Percentiles rank a stretch among this genome's conserved stretches.
phyloP scores from a whole-genome alignment of 164 flowering plant species.

The Annona cherimola region DNA sequence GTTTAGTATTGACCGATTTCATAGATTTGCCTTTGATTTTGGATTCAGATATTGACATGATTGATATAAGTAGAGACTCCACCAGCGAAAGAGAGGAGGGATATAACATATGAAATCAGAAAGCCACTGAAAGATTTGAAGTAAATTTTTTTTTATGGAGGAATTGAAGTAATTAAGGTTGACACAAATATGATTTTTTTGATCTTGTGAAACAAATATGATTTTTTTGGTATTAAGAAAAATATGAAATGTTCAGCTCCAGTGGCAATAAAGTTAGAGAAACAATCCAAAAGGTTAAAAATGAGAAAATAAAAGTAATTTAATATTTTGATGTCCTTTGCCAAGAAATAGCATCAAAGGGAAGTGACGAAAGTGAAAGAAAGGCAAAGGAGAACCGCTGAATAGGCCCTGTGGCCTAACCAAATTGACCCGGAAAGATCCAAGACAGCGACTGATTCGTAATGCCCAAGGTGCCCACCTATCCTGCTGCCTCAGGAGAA shows the following conservation, averaged over 20 bases:
- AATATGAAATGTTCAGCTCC: neutral
- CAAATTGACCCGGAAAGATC: neutral
- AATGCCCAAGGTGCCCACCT: no score
- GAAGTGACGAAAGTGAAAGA: neutral
- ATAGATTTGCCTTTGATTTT: no score
- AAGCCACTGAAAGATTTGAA: no score
- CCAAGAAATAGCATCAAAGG: neutral
- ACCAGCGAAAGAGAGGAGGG: no score
- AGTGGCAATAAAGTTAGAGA: neutral
- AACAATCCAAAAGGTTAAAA: neutral
- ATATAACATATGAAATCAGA: no score
- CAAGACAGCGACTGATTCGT: no score
- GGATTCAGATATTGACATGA: no score
- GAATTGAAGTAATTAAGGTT: neutral
- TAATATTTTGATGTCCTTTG: neutral
- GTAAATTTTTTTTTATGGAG: no score
- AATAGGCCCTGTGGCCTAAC: conserved; percentile 5
- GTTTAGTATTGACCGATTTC: no score
- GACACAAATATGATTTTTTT: neutral
- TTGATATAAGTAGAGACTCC: no score
- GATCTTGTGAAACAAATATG: neutral
- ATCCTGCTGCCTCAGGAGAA: no score
- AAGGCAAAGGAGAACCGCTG: neutral
- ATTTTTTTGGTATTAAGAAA: neutral
- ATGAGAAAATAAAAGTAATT: neutral